Base-by-base conservation (phyloP, 768 basidiomycete genomes). In the Crucibulum laeve region DNA sequence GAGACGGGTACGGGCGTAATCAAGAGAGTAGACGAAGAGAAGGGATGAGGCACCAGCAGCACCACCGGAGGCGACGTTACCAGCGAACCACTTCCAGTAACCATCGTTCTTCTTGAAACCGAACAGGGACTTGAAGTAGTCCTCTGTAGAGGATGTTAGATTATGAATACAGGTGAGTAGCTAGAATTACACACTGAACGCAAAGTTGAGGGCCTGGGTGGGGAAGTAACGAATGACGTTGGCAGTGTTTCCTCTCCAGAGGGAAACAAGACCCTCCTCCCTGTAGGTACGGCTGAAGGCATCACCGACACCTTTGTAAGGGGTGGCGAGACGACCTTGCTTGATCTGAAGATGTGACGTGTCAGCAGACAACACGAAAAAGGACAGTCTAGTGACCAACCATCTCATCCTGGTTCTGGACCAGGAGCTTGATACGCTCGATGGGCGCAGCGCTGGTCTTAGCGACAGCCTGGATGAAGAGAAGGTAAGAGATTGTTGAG, bases 211-310 rank as follows among this genome's bases (percentile, higher is more conserved):
- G 30, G 96, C 96, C 69, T 99, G 95, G 45, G 96, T 99, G 41
- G 96, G 96, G 92, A 99, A 99, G 88, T 99, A 99, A 67, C 96
- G 94, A 76, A 99, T 96, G 73, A 99, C 96, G 74, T 99, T 99
- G 81, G 96, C 95, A 46, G 95, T 98, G 84, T 99, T 99, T 70
- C 96, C 96, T 74, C 96, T 77, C 96, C 96, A 98, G 61, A 99
- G 76, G 17, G 96, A 88, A 50, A 92, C 77, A 42, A 96, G 72
- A 67, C 96, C 96, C 78, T 99, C 96, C 13, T 97, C 95, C 54
- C 68, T 71, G 80, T 94, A 95, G 46, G 94, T 97, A 53, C 96
- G 90, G 50, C 53, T 30, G 64, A 96, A 96, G 57, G 94, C 96
- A 72, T 98, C 96, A 46, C 61, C 68, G 55, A 99, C 77, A 62